Percentiles rank a stretch among this genome's conserved stretches.
These are phyloP conservation scores for Neohortaea acidophila DNA, from an alignment of 495 filamentous ascomycete genomes.

Conservation along the genomic window DNA sequence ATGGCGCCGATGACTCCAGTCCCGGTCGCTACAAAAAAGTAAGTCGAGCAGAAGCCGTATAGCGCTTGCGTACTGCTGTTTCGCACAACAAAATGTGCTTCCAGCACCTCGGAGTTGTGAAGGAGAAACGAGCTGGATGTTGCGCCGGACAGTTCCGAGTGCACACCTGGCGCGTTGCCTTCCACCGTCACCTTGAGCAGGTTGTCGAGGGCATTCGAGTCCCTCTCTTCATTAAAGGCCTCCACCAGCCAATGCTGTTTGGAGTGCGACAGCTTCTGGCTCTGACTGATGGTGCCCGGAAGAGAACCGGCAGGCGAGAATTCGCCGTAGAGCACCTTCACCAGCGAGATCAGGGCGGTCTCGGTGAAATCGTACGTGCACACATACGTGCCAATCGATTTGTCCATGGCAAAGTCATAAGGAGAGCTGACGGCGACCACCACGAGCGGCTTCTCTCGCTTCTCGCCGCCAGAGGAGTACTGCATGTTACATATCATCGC, in stretches of 20 bases:
- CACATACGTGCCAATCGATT: conserved; percentile 67
- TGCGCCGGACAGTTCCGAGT: conserved; percentile 47
- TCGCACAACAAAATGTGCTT: conserved; percentile 76
- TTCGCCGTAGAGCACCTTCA: conserved; percentile 67
- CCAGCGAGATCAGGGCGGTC: conserved; percentile 66
- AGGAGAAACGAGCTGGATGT: conserved; percentile 62
- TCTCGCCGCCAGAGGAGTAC: conserved; percentile 38
- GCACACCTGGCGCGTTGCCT: conserved; percentile 39
- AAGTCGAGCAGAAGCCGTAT: conserved; percentile 81
- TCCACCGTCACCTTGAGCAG: conserved; percentile 49
- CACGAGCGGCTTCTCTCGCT: conserved; percentile 49
- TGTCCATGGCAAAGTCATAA: conserved; percentile 88
- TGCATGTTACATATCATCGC: conserved; percentile 82
- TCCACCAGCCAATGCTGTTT: conserved; percentile 85
- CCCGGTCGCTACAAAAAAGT: conserved; percentile 51
- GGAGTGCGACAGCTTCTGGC: conserved; percentile 63
- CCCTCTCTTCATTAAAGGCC: conserved; percentile 61
- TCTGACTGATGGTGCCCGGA: conserved; percentile 69
- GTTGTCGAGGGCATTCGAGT: conserved; percentile 50
- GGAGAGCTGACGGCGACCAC: conserved; percentile 85
- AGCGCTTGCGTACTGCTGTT: conserved; percentile 78
- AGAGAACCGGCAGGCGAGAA: conserved; percentile 53
- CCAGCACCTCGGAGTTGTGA: conserved; percentile 48
- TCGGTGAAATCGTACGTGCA: conserved; percentile 93
- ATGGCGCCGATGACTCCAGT: conserved; percentile 68